Evolutionary conservation across 805 yeast genomes (phyloP).

Genomic region (Candida andamanensis): DNA sequence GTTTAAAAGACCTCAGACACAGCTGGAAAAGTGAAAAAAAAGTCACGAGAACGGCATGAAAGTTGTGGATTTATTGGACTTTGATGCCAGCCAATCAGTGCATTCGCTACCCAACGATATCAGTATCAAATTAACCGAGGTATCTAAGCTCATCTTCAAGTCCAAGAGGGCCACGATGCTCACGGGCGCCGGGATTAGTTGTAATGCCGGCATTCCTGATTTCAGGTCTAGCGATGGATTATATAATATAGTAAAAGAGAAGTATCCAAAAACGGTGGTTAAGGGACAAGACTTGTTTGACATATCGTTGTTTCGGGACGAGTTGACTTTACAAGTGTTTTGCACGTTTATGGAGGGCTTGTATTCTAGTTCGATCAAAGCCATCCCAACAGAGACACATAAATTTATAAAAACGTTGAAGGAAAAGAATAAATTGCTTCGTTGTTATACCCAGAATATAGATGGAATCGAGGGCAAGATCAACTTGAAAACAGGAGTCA

Average conservation of each 20-base stretch:
- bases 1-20: too few species aligned
- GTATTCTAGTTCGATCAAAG: slow-evolving; percentile 56
- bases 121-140: slow-evolving; percentile 30
- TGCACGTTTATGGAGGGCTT: slow-evolving; percentile 85
- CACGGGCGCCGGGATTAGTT: slow-evolving; percentile 96
- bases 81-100: slow-evolving; percentile 9
- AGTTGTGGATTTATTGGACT: slow-evolving; percentile 19
- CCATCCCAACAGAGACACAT: slow-evolving; percentile 83
- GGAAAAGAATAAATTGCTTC: slow-evolving; percentile 58
- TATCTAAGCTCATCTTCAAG: slow-evolving; percentile 40
- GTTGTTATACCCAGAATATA: slow-evolving; percentile 94
- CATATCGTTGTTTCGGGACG: slow-evolving; percentile 69
- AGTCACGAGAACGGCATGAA: slow-evolving; percentile 18
- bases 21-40: too few species aligned
- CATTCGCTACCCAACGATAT: slow-evolving; percentile 22
- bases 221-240: slow-evolving; percentile 82
- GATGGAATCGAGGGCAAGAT: slow-evolving; percentile 76
- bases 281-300: slow-evolving; percentile 92
- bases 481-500: slow-evolving; percentile 57
- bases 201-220: slow-evolving; percentile 97
- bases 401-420: slow-evolving; percentile 59
- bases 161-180: slow-evolving; percentile 61
- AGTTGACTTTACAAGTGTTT: slow-evolving; percentile 63
- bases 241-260: slow-evolving; percentile 64
- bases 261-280: slow-evolving; percentile 56